Evolutionary conservation across 306 rosid genomes (phyloP), one percentile per base, ranked within the genome.

Genomic region (Ceratonia siliqua): DNA sequence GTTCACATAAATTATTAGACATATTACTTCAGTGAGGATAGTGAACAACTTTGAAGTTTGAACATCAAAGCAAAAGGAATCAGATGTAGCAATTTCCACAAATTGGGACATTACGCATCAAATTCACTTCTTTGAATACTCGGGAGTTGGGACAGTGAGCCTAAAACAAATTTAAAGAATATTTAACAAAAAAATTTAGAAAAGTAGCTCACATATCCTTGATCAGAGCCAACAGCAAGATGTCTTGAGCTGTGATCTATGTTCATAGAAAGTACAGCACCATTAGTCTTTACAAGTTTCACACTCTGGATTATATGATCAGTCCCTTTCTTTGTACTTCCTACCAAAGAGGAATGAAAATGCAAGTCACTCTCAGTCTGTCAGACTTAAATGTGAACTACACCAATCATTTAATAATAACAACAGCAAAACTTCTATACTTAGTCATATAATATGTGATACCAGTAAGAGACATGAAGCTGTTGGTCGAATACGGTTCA

Each of bases 171-270:
- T 66, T 46, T 6, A 62, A 28, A 24, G 22, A 12, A 15, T n/a
- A n/a, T n/a, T n/a, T n/a, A n/a, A n/a, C n/a, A n/a, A 24, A 56
- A 49, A 73, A 17, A 54, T 18, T 21, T 22, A 24, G 72, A 68
- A 71, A 78, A 46, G 46, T 38, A 68, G 74, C 97, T 88, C 77
- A 94, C 98, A 77, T 81, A 56, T 87, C 97, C 98, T 91, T 87
- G 83, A 65, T 89, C 97, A 87, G 96, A 87, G 27, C 98, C 98
- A 81, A 94, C 90, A 14, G 89, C 98, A 75, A 94, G 94, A 83
- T 79, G 88, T 70, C 61, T 81, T 69, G 89, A 79, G 46, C 56
- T 77, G 43, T 66, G 83, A 83, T 82, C 91, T 42, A 89, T 42
- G 82, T 80, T 75, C 84, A 89, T 70, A 58, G 84, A 84, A 70